Base-by-base conservation (phyloP, 495 filamentous ascomycete species). In the Mycothermus thermophilus region DNA sequence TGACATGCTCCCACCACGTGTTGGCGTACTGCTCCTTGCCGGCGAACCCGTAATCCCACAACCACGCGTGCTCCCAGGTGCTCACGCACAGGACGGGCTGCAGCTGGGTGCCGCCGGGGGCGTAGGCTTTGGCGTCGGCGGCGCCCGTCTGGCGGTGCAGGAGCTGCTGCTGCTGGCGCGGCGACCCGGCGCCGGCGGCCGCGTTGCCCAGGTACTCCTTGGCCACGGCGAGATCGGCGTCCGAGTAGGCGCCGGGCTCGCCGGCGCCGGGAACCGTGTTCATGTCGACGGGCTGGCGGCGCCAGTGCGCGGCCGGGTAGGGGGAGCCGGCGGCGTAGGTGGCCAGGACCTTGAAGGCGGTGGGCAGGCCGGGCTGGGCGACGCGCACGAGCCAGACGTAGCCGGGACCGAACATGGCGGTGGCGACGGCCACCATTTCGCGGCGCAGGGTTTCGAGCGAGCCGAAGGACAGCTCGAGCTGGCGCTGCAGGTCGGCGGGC, bases 61-160 rank as follows among this genome's bases (percentile, higher is more conserved):
- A 59, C 76, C 81, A 97, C 2, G 77, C 80, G 58, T 97, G 90
- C 64, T 95, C 78, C 90, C 90, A 97, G 17, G 84, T 93, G 56
- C 90, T 96, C 29, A 96, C 68, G 47, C 87, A 93, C 38, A 96
- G 60, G 41, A 95, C 59, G 4, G 88, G 85, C 35, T 73, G 59
- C 12, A 87, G 47, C 34, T 81, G 70, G 33, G 72, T 58, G 8
- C 81, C 85, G 5, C 84, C 80, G 12, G 77, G 78, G 10, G 76
- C 71, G 40, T 69, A 46, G 13, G 33, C 27, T n/a, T n/a, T n/a
- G n/a, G n/a, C n/a, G n/a, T n/a, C n/a, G n/a, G n/a, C n/a, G n/a
- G n/a, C n/a, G n/a, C n/a, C n/a, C n/a, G n/a, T n/a, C n/a, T n/a
- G n/a, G n/a, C n/a, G n/a, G n/a, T n/a, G n/a, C n/a, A n/a, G n/a